Conservation (phyloP, 225 moss, liverwort and hornwort genomes). For the Antitrichia curtipendula region DNA sequence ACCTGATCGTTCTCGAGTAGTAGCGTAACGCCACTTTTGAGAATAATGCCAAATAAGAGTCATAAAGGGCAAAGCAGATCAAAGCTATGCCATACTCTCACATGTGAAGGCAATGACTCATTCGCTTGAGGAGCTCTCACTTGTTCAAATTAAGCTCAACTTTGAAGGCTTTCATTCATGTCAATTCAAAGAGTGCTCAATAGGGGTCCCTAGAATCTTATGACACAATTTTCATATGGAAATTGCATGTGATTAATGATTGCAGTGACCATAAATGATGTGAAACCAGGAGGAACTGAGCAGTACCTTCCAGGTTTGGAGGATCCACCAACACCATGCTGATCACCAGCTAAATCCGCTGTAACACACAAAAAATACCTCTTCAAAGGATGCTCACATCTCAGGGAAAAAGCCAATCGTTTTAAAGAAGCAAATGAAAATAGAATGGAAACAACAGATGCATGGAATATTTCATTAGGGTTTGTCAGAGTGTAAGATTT, state of each 20-base stretch:
- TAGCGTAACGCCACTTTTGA: background rate
- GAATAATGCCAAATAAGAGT: background rate
- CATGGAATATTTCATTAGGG: background rate
- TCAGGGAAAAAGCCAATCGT: background rate
- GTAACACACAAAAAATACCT: background rate
- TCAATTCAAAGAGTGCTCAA: background rate
- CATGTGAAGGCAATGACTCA: background rate
- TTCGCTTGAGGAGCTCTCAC: background rate
- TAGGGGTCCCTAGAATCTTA: background rate
- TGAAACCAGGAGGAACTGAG: background rate
- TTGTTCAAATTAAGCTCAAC: background rate
- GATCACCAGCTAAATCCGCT: constrained; percentile 33
- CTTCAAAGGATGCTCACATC: background rate
- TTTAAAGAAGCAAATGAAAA: background rate
- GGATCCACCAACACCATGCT: constrained; percentile 26
- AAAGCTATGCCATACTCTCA: background rate
- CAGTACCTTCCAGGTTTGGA: constrained; percentile 39
- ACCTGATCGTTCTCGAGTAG: background rate
- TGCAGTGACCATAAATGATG: background rate
- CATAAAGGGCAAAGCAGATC: background rate
- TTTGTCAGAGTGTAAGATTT: background rate
- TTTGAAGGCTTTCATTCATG: background rate
- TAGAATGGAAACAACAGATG: background rate
- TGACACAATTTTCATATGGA: background rate
- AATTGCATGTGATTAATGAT: background rate